Evolutionary conservation across 306 rosid species (phyloP).

Genomic region (Coriaria nepalensis): DNA sequence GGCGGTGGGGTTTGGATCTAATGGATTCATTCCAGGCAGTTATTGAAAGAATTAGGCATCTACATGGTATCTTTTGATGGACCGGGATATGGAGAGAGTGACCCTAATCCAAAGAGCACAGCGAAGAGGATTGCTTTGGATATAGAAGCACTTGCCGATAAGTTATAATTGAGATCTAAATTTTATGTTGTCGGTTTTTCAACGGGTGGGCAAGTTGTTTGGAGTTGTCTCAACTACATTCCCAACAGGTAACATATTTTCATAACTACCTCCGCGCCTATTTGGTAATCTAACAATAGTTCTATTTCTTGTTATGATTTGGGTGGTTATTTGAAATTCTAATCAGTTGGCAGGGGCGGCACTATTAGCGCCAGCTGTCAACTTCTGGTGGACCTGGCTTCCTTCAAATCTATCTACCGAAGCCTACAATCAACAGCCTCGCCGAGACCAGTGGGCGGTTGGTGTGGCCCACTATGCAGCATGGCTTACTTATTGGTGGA

Average conservation of each 20-base stretch:
- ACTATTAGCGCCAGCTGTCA: constrained; percentile 52
- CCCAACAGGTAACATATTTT: constrained; percentile 49
- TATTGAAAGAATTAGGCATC: constrained; percentile 47
- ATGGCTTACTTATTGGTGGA: constrained; percentile 92
- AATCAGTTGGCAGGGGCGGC: constrained; percentile 74
- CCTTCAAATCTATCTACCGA: constrained; percentile 50
- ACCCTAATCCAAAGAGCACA: constrained; percentile 72
- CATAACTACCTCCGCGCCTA: too few relatives aligned
- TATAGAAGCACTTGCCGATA: constrained; percentile 85
- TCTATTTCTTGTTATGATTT: too few relatives aligned
- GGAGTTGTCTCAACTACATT: constrained; percentile 78
- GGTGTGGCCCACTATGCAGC: constrained; percentile 67
- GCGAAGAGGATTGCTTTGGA: constrained; percentile 59
- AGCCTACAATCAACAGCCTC: constrained; percentile 23
- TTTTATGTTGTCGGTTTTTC: constrained; percentile 62
- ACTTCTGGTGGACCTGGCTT: constrained; percentile 78
- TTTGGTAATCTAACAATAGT: too few relatives aligned
- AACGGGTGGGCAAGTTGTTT: constrained; percentile 69
- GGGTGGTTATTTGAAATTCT: constrained; percentile 1
- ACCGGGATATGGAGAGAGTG: constrained; percentile 96
- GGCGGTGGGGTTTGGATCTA: background rate
- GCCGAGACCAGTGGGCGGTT: constrained; percentile 57
- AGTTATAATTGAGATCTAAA: constrained; percentile 54
- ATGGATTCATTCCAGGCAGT: constrained; percentile 37
- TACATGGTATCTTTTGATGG: constrained; percentile 63